Base-by-base conservation (phyloP, 805 yeast genomes). In the Maudiozyma pseudohumilis region DNA sequence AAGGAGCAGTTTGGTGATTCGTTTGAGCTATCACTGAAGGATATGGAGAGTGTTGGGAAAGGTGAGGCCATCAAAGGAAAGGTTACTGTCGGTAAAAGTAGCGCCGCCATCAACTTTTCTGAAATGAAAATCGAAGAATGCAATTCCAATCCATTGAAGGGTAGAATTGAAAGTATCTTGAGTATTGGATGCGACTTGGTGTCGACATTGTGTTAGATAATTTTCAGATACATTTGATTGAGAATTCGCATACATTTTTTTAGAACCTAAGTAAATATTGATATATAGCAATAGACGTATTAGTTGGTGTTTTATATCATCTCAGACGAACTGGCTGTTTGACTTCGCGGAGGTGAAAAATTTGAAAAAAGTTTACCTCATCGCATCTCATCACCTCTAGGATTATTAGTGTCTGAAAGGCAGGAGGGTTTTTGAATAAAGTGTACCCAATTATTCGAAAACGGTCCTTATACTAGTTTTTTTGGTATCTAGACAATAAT, bases 1-100 rank as follows among this genome's bases (percentile, higher is more conserved):
- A 65, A 68, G 34, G 87, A 92, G 1, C 99, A 92, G 51, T 92
- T 92, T 63, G 98, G 97, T 12, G 85, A 81, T 18, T 60, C 87
- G 1, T 74, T 83, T 41, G 52, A 62, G 0, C 39, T 59, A 6
- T 30, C 49, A 24, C 33, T 56, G 29, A 41, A 44, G 10, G 48
- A 54, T 26, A 49, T 46, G 3, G 41, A 42, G 2, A 37, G 21
- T 6, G 26, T 15, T 19, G 39, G 32, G 11, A 39, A 35, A 3
- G 63, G 63, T 6, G 59, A 65, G 40, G 61, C 64, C 38, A 44
- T 52, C 8, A 50, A 64, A 10, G 73, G 73, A n/a, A 83, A 85
- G 0, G 52, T 92, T 11, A 71, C 69, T 23, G 77, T 89, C 36
- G 97, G 95, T 28, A 78, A 77, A 41, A 74, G 70, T 42, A 77